Conservation (phyloP, 768 basidiomycete species). For the Holtermannia corniformis region DNA sequence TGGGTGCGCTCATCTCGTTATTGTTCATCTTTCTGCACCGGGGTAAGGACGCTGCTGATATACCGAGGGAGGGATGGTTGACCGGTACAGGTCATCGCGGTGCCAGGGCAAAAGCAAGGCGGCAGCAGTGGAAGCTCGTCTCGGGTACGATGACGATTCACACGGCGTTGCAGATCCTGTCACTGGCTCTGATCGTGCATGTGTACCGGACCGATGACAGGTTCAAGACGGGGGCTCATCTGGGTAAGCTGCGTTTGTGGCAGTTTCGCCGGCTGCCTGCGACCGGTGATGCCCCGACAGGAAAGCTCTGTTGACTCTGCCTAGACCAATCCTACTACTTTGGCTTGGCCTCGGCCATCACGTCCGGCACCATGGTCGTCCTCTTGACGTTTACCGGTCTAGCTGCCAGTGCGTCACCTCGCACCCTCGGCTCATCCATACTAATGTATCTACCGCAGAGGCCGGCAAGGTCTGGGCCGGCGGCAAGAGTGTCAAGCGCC, state of each 20-base stretch:
- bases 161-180: constrained; percentile 29
- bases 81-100: constrained; percentile 25
- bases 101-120: constrained; percentile 27
- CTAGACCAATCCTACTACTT: constrained; percentile 32
- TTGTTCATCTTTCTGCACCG: constrained; percentile 38
- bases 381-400: constrained; percentile 35
- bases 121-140: constrained; percentile 40
- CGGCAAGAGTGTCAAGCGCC: constrained; percentile 30
- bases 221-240: constrained; percentile 26
- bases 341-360: constrained; percentile 31
- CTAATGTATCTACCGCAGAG: constrained; percentile 5
- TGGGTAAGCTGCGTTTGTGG: constrained; percentile 14
- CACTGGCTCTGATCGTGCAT: constrained; percentile 33
- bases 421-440: neutral
- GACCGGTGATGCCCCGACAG: neutral
- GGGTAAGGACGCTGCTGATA: constrained; percentile 17
- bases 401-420: constrained; percentile 27
- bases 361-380: constrained; percentile 24
- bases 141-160: constrained; percentile 38
- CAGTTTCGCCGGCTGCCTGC: neutral
- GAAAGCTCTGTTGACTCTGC: neutral
- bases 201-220: constrained; percentile 37
- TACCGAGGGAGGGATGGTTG: neutral
- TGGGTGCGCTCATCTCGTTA: constrained; percentile 28
- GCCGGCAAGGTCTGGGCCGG: constrained; percentile 40